Evolutionary conservation across 768 basidiomycete genomes (phyloP).

Genomic region (Podaxis mareebaensis): DNA sequence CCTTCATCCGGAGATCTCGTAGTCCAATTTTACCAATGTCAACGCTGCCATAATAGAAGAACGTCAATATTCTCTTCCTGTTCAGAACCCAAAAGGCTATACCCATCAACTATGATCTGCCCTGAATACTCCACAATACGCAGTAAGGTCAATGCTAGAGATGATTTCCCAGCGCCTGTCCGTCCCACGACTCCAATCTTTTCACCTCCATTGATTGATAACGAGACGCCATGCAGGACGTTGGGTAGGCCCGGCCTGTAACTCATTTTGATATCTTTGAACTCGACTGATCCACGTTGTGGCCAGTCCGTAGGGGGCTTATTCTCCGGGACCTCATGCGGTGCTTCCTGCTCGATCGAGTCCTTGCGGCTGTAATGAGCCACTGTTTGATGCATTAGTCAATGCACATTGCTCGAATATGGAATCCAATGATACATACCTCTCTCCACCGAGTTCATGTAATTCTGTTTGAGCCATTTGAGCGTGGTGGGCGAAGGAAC

Average conservation of each 20-base stretch:
- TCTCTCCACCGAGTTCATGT: slow-evolving; percentile 68
- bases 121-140: slow-evolving; percentile 72
- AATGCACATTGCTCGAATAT: background rate
- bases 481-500: background rate
- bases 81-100: slow-evolving; percentile 14
- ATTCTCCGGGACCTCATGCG: slow-evolving; percentile 55
- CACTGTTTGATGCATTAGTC: slow-evolving; percentile 30
- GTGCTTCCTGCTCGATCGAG: slow-evolving; percentile 61
- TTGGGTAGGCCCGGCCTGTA: slow-evolving; percentile 74
- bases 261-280: slow-evolving; percentile 58
- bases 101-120: slow-evolving; percentile 65
- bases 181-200: slow-evolving; percentile 78
- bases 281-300: slow-evolving; percentile 53
- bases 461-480: slow-evolving; percentile 42
- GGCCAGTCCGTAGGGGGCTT: slow-evolving; percentile 70
- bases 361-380: slow-evolving; percentile 54
- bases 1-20: slow-evolving; percentile 55
- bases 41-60: slow-evolving; percentile 33
- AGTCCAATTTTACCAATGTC: slow-evolving; percentile 73
- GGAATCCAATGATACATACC: slow-evolving; percentile 27
- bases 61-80: slow-evolving; percentile 16
- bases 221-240: slow-evolving; percentile 63
- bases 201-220: slow-evolving; percentile 65
- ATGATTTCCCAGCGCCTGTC: slow-evolving; percentile 61
- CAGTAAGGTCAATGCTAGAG: slow-evolving; percentile 65